Evolutionary conservation across 441 rosid species (phyloP), one percentile per base, ranked within the genome.

Genomic region (Eutrema salsugineum): DNA sequence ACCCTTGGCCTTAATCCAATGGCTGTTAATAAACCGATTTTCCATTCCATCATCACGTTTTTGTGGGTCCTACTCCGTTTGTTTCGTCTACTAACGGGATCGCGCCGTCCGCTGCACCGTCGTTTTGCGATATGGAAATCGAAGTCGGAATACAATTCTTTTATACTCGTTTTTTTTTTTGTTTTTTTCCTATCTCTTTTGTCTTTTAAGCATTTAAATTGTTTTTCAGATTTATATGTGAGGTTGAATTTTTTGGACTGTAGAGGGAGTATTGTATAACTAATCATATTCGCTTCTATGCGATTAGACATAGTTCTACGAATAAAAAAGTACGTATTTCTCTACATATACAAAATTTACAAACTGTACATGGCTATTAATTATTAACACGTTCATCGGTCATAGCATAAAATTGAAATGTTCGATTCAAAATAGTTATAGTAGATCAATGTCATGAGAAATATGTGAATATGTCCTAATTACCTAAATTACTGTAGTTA

Each of bases 71-170:
- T 44, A 75, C 70, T 62, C 70, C 74, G 66, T 44, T 61, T n/a
- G 16, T 63, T 44, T 60, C 63, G 78, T 67, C 56, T 27, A 42
- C 1, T 27, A n/a, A 63, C 56, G 71, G 65, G 47, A 16, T 63
- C 28, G 53, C 75, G 72, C 76, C 79, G 72, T 57, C 71, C 68
- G 71, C 10, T 70, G 30, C 27, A 42, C 20, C 79, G 80, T 77
- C 76, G 80, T 76, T 64, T 76, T 47, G 75, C 19, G 7, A 1
- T 12, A 35, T 60, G 49, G 64, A 38, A 61, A 61, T 51, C 50
- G 3, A 67, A 59, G 28, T 73, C 36, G 43, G 35, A 8, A 11
- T 35, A 22, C 35, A 67, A 24, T 35, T 74, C 51, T 70, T 67
- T 1, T 14, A 5, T 56, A 33, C 5, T 33, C 7, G 22, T 66